Evolutionary conservation across 177 flowering plant species (phyloP).

Genomic region (Vitis hybrid): DNA sequence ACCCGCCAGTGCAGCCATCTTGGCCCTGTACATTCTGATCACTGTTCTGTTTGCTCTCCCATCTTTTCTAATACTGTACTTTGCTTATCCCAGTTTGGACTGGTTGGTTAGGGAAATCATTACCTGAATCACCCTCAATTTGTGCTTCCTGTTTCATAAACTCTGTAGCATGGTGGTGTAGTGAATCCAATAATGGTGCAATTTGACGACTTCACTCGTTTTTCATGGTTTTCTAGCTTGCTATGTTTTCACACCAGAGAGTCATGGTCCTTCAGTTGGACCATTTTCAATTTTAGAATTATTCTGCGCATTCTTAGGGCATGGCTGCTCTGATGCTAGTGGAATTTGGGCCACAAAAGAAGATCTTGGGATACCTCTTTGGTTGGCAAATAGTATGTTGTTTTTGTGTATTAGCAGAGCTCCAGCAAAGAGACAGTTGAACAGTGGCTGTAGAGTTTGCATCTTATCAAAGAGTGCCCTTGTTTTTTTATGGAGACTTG

Average conservation of each 20-base stretch:
- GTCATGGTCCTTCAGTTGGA: background rate
- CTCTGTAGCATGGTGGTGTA: too few relatives aligned
- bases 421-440: background rate
- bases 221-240: background rate
- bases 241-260: background rate
- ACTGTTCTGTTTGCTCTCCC: constrained; percentile 80
- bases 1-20: constrained; percentile 82
- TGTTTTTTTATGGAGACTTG: background rate
- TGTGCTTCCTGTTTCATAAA: too few relatives aligned
- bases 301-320: too few relatives aligned
- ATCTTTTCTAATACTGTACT: constrained; percentile 81
- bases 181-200: constrained; percentile 1
- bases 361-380: background rate
- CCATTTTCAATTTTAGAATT: background rate
- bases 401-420: background rate
- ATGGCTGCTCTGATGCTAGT: too few relatives aligned
- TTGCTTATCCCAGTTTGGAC: constrained; percentile 85
- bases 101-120: constrained; percentile 90
- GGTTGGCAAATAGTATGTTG: background rate
- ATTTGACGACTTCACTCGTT: constrained; percentile 14
- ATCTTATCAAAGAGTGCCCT: background rate
- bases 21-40: constrained; percentile 67
- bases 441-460: background rate
- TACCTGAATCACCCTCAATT: constrained; percentile 33
- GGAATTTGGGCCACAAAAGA: background rate